A percentile compares a stretch with the other conserved stretches of the same genome.
These are phyloP conservation scores for Rostrohypoxylon terebratum DNA, from an alignment of 495 filamentous ascomycete genomes.

Conservation along the genomic window DNA sequence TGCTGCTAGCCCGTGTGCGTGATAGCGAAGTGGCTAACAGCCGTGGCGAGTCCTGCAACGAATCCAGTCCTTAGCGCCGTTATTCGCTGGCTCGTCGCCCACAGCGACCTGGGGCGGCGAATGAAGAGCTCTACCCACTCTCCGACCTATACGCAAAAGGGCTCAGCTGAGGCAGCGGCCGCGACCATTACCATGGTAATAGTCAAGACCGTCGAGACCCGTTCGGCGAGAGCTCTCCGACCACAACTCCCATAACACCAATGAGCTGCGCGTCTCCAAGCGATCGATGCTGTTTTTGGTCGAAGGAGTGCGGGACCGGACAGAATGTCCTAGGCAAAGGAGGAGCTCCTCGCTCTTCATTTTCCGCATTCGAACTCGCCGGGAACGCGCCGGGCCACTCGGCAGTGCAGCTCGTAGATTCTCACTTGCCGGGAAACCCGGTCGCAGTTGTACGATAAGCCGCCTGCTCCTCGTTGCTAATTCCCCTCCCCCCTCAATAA, in stretches of 20 bases:
- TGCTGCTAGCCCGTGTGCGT: conserved; percentile 8
- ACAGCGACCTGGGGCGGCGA: conserved; percentile 36
- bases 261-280: conserved; percentile 32
- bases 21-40: conserved; percentile 35
- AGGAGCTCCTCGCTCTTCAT: conserved; percentile 33
- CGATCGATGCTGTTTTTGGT: conserved; percentile 46
- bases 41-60: conserved; percentile 41
- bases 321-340: conserved; percentile 26
- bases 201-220: conserved; percentile 25
- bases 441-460: conserved; percentile 34
- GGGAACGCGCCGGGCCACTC: conserved; percentile 29
- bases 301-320: conserved; percentile 39
- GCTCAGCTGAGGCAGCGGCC: conserved; percentile 40
- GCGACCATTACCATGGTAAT: conserved; percentile 35
- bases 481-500: conserved; percentile 44
- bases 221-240: conserved; percentile 30
- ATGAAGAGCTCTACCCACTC: conserved; percentile 31
- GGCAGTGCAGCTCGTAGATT: conserved; percentile 42
- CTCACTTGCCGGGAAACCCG: conserved; percentile 41
- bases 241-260: conserved; percentile 8
- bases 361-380: conserved; percentile 38
- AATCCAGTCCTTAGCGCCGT: conserved; percentile 35
- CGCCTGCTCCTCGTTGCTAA: conserved; percentile 18
- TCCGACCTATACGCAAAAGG: conserved; percentile 32
- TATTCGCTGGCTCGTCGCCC: conserved; percentile 30